These are phyloP conservation scores for Lachancea cidri DNA, from an alignment of 805 yeast species.

Conservation along the genomic window DNA sequence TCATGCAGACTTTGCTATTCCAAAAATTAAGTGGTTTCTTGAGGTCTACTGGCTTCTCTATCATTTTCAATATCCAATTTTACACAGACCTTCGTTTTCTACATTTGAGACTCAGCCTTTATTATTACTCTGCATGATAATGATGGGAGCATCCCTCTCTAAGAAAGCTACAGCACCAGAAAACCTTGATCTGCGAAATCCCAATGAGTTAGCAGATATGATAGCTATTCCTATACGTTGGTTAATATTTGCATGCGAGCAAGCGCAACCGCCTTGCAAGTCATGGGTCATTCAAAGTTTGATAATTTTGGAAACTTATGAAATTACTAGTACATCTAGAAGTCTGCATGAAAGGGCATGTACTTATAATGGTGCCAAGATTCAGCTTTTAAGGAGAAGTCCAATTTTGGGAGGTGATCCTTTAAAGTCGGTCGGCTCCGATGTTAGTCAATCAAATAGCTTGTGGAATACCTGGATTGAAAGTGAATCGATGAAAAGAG, in stretches of 20 bases:
- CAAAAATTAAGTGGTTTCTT: conserved; percentile 7
- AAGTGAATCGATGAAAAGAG: conserved; percentile 66
- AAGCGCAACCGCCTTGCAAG: conserved; percentile 11
- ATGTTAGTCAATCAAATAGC: conserved; percentile 7
- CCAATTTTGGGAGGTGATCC: conserved; percentile 70
- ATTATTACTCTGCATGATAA: conserved; percentile 8
- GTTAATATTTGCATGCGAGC: conserved; percentile 10
- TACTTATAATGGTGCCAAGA: conserved; percentile 75
- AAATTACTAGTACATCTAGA: conserved; percentile 61
- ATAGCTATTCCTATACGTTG: conserved; percentile 10
- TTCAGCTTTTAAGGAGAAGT: conserved; percentile 64
- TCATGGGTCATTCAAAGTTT: conserved; percentile 53
- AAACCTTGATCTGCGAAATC: conserved; percentile 4
- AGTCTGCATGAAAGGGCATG: conserved; percentile 70
- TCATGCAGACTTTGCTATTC: conserved; percentile 7
- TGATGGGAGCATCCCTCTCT: conserved; percentile 10
- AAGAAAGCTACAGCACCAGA: conserved; percentile 4
- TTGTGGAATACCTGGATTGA: conserved; percentile 53
- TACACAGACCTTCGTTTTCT: conserved; percentile 10
- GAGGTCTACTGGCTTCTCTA: conserved; percentile 10
- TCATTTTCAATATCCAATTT: conserved; percentile 9
- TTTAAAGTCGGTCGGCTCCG: conserved; percentile 12
- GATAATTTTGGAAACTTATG: conserved; percentile 63
- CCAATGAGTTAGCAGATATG: conserved; percentile 8
- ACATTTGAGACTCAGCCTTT: conserved; percentile 7